Evolutionary conservation across 2,329 filamentous ascomycete genomes (phyloP).

Genomic region (Fusarium stilboides): DNA sequence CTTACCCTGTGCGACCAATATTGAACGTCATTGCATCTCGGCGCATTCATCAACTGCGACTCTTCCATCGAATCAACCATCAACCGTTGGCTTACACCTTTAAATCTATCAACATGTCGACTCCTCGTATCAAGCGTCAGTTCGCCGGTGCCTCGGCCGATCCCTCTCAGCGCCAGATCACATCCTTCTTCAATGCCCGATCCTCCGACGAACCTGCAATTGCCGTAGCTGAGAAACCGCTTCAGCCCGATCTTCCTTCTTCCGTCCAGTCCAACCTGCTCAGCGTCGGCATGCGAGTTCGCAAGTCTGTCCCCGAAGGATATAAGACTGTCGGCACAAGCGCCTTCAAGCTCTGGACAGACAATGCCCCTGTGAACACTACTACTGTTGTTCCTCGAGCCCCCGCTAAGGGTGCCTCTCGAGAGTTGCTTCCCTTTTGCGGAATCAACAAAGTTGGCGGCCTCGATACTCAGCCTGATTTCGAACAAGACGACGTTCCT

Average conservation of each 20-base stretch:
- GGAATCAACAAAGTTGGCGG: slow-evolving; percentile 84
- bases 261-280: slow-evolving; percentile 86
- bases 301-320: slow-evolving; percentile 93
- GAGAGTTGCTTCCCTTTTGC: slow-evolving; percentile 85
- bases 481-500: slow-evolving; percentile 50
- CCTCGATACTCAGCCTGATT: slow-evolving; percentile 70
- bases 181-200: slow-evolving; percentile 70
- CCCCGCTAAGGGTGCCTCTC: slow-evolving; percentile 53
- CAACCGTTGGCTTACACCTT: not conserved
- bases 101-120: slow-evolving; percentile 61
- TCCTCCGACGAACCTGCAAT: slow-evolving; percentile 49
- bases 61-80: not conserved
- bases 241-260: slow-evolving; percentile 70
- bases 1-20: slow-evolving; percentile 11
- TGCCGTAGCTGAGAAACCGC: slow-evolving; percentile 46
- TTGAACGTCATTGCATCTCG: slow-evolving; percentile 19
- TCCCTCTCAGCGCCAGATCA: slow-evolving; percentile 73
- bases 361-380: slow-evolving; percentile 48
- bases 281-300: slow-evolving; percentile 92
- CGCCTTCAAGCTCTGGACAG: slow-evolving; percentile 67
- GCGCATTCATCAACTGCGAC: slow-evolving; percentile 9
- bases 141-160: slow-evolving; percentile 73
- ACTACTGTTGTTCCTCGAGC: slow-evolving; percentile 13
- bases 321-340: slow-evolving; percentile 80
- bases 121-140: slow-evolving; percentile 71